Evolutionary conservation across 2,329 filamentous ascomycete genomes (phyloP).

Genomic region (Colletotrichum incanum): DNA sequence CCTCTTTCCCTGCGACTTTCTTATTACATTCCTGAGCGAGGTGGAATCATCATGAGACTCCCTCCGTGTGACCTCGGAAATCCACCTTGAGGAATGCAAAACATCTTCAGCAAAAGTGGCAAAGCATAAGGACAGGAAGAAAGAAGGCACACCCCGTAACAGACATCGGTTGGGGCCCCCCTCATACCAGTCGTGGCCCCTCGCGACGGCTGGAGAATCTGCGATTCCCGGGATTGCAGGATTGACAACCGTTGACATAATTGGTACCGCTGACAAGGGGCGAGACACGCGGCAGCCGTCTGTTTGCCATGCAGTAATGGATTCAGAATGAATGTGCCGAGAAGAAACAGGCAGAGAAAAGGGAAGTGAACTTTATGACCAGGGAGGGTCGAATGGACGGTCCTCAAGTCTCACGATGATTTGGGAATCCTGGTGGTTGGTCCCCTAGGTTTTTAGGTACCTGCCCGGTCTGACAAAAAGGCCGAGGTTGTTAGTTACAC

Average conservation of each 20-base stretch:
- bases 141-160: background rate
- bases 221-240: conserved; percentile 18
- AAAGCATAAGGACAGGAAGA: background rate
- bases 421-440: no score
- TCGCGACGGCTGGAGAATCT: conserved; percentile 22
- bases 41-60: conserved; percentile 1
- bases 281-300: background rate
- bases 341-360: background rate
- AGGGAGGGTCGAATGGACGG: background rate
- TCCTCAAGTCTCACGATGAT: background rate
- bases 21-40: conserved; percentile 14
- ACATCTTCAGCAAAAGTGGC: conserved; percentile 35
- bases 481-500: no score
- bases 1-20: background rate
- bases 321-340: background rate
- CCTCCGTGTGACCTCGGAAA: conserved; percentile 9
- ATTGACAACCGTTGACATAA: background rate
- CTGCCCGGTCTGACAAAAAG: no score
- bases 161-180: background rate
- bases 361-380: background rate
- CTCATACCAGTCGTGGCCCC: conserved; percentile 40
- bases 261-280: background rate
- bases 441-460: no score
- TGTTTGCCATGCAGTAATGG: background rate
- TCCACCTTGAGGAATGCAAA: conserved; percentile 23